Conservation (phyloP, 257 asterid species). For the Gentiana dahurica region DNA sequence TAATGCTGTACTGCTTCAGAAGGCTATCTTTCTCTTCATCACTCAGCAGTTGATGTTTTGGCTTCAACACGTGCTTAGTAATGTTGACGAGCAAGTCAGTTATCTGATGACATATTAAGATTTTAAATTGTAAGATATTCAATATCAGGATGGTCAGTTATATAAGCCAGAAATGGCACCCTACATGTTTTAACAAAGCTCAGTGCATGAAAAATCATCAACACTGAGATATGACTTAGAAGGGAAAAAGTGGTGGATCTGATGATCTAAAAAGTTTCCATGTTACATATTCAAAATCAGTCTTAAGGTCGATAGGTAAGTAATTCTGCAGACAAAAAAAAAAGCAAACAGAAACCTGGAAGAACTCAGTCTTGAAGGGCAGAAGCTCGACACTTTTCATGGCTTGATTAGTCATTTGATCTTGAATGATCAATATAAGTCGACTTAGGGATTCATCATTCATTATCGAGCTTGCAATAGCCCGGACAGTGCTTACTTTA, state of each 20-base stretch:
- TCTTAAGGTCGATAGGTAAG: no score
- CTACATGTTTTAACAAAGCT: no score
- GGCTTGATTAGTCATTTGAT: constrained; percentile 61
- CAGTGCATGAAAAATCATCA: no score
- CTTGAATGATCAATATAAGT: constrained; percentile 55
- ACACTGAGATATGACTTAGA: no score
- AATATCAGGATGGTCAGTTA: no score
- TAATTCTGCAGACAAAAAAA: no score
- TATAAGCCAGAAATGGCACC: no score
- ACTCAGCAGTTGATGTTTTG: constrained; percentile 67
- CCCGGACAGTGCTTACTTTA: constrained; percentile 48
- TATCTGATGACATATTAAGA: constrained; percentile 36
- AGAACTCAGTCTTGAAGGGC: constrained; percentile 59
- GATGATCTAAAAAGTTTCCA: no score
- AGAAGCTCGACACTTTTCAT: constrained; percentile 42
- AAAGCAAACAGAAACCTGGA: constrained; percentile 40
- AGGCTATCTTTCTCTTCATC: constrained; percentile 50
- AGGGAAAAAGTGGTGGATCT: no score
- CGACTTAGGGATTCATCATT: constrained; percentile 39
- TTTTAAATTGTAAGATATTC: neutral
- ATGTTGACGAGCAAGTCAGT: constrained; percentile 74
- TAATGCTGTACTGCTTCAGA: constrained; percentile 58
- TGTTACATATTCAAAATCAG: no score
- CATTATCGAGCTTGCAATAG: constrained; percentile 24
- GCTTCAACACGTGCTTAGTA: constrained; percentile 81